Conservation (phyloP, 2,329 filamentous ascomycete species). For the Cladosporium sp. region DNA sequence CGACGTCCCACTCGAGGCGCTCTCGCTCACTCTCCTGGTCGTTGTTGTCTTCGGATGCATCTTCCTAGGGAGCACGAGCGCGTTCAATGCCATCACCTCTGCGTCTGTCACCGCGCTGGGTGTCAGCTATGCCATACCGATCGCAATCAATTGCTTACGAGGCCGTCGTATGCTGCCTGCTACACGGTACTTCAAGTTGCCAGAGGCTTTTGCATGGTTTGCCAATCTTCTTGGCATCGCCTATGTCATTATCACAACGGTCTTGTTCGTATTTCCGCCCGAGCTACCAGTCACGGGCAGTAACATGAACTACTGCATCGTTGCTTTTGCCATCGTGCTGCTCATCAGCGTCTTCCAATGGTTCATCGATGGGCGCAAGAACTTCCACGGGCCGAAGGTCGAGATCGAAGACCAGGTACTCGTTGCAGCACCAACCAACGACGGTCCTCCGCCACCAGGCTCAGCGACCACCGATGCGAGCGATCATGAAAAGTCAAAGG, state of each 20-base stretch:
- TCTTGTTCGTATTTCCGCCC: slow-evolving; percentile 71
- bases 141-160: slow-evolving; percentile 63
- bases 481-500: neutral
- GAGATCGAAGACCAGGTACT: slow-evolving; percentile 29
- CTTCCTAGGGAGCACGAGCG: slow-evolving; percentile 33
- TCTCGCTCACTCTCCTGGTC: slow-evolving; percentile 28
- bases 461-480: slow-evolving; percentile 1
- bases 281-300: slow-evolving; percentile 56
- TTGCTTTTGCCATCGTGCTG: slow-evolving; percentile 54
- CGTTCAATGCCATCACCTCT: slow-evolving; percentile 35
- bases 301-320: slow-evolving; percentile 64
- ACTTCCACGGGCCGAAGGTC: slow-evolving; percentile 49
- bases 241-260: slow-evolving; percentile 66
- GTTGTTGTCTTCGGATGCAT: slow-evolving; percentile 33
- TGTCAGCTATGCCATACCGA: slow-evolving; percentile 69
- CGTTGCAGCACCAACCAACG: slow-evolving; percentile 21
- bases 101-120: slow-evolving; percentile 65
- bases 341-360: slow-evolving; percentile 55
- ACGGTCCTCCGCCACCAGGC: slow-evolving; percentile 8
- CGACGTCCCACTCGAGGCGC: slow-evolving; percentile 32
- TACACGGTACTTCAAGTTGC: slow-evolving; percentile 51
- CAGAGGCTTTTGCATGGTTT: slow-evolving; percentile 53
- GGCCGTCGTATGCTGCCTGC: slow-evolving; percentile 61
- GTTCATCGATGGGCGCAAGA: slow-evolving; percentile 57
- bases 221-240: slow-evolving; percentile 57